Base-by-base conservation (phyloP, 192 early-diverging fungal species). In the Gorgonomyces haynaldii region DNA sequence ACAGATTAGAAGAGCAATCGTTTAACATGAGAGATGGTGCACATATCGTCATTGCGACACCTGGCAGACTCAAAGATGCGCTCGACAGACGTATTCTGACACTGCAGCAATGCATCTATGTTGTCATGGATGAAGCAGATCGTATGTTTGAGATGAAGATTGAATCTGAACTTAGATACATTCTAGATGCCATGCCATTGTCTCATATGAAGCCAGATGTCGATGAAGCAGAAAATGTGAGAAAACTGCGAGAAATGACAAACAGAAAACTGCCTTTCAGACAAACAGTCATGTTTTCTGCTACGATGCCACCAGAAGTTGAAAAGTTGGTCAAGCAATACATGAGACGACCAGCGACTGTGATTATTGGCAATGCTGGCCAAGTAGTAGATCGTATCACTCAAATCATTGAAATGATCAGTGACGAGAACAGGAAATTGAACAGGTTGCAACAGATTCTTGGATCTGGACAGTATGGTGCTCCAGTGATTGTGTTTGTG, bases 111-210 rank as follows among this genome's bases (percentile, higher is more conserved):
- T 96, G 93, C 65, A 79, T 86, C 1, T 97, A 93, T 61, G 88
- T 98, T 15, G 96, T 98, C 15, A 92, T 98, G 93, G 95, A 98
- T 60, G 95, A 98, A 70, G 94, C 91, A 39, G 92, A 96, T 62
- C 83, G 89, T 49, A 76, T 78, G 75, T 58, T 74, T 38, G 68
- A 72, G 23, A 57, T 69, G 58, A 67, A 91, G 37, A 91, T 98
- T 43, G 93, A 98, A 56, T 70, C 83, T 0, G 91, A 92, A 47
- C 90, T 98, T 50, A 96, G 90, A 54, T 89, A 76, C 49, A 96
- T 98, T 54, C 74, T 98, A 44, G 93, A 92, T 56, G 83, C 87
- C 6, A 65, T 98, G 35, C 95, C 95, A 0, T 81, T 86, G 1
- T 85, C 84, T 19, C 89, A 97, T 61, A 57, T 84, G 46, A 91